Conservation (phyloP, 805 yeast genomes). For the Blastobotrys robertii region DNA sequence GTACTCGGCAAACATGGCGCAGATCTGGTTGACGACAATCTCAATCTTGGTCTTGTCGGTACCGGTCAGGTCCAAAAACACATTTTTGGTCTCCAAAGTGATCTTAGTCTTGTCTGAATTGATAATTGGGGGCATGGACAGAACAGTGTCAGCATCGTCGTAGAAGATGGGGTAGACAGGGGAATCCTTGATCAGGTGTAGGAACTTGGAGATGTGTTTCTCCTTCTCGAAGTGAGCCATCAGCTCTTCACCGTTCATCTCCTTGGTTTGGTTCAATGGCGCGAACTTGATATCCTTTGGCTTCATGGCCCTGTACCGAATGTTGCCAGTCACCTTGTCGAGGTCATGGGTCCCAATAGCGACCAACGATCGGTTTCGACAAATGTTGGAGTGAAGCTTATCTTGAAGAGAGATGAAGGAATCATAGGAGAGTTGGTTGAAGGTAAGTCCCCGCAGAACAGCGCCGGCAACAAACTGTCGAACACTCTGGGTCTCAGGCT, state of each 20-base stretch:
- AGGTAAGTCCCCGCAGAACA: conserved; percentile 71
- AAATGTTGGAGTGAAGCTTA: conserved; percentile 85
- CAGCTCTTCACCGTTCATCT: conserved; percentile 63
- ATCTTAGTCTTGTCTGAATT: conserved; percentile 88
- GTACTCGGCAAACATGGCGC: conserved; percentile 92
- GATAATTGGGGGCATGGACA: conserved; percentile 95
- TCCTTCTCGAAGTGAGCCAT: conserved; percentile 88
- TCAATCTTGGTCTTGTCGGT: conserved; percentile 92
- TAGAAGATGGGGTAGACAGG: conserved; percentile 86
- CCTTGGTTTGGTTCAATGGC: conserved; percentile 34
- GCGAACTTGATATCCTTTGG: conserved; percentile 62
- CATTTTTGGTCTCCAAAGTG: conserved; percentile 71
- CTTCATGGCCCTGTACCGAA: conserved; percentile 75
- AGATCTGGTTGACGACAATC: conserved; percentile 81
- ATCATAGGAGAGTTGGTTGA: conserved; percentile 78
- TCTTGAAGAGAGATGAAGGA: conserved; percentile 95
- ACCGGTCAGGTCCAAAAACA: conserved; percentile 90
- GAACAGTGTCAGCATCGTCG: conserved; percentile 65
- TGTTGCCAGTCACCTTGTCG: conserved; percentile 70
- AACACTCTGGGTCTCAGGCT: conserved; percentile 58
- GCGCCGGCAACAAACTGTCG: conserved; percentile 97
- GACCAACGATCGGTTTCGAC: conserved; percentile 94
- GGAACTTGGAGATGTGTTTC: conserved; percentile 79
- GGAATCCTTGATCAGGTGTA: conserved; percentile 78
- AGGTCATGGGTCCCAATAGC: conserved; percentile 98